Base-by-base conservation (phyloP, 2,329 filamentous ascomycete genomes). In the Sarocladium kiliense region DNA sequence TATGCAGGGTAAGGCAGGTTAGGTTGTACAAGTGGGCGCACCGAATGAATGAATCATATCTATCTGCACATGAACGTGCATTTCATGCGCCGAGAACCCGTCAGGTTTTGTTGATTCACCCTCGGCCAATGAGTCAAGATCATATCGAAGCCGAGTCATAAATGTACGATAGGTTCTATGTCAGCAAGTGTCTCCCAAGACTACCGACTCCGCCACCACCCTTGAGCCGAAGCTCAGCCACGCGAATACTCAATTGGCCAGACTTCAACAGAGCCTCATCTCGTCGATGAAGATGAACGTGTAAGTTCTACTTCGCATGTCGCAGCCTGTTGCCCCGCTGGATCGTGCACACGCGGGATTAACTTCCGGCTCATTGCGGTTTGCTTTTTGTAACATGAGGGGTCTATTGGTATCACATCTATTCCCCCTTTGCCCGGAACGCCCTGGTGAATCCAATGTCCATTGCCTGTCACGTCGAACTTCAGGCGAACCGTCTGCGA, bases 321-420 rank as follows among this genome's bases (percentile, higher is more conserved):
- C 6, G 30, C 30, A 12, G 30, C 30, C 30, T 32, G 30, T 12
- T 32, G n/a, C n/a, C n/a, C n/a, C n/a, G n/a, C n/a, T n/a, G n/a
- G 7, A 32, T 32, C 12, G 30, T 32, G 30, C n/a, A 32, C 30
- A 32, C 30, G 30, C 12, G 30, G 30, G 30, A 32, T 12, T 32
- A 7, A 6, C 6, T 32, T 32, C 30, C 7, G 12, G 6, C 30
- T 12, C 30, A 32, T 32, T 12, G 12, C 30, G 6, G 30, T 12
- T 32, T 32, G 30, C 30, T 12, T 39, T 39, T 39, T 19, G 18
- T 19, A 10, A 39, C 12, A 19, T 39, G 12, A 39, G 36, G 36
- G 36, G 36, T 39, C 36, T 19, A 39, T 39, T 39, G 36, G 36
- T 47, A 47, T 47, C 44, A 47, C 44, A 47, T 16, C 25, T 27